phyloP scores from a whole-genome alignment of 1,284 basidiomycete genomes.

The Moesziomyces sp. region DNA sequence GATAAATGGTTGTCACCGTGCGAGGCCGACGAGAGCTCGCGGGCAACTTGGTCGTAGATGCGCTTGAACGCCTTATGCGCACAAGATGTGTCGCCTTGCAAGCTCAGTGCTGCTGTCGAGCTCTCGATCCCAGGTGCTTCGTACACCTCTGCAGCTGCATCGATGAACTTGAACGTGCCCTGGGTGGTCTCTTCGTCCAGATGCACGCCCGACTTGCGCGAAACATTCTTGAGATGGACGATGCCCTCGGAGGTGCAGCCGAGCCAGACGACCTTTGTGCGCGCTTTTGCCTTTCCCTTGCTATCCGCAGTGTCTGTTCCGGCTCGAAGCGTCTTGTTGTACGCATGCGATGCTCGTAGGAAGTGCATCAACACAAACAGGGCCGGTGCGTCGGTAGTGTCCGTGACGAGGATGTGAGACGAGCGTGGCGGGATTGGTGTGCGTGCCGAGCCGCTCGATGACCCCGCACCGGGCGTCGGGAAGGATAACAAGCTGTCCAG shows the following conservation, averaged over 20 bases:
- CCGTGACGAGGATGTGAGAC: conserved; percentile 48
- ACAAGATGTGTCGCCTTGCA: not conserved
- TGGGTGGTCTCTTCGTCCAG: conserved; percentile 30
- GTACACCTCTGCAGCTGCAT: conserved; percentile 12
- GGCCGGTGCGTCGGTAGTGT: conserved; percentile 51
- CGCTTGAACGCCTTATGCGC: conserved; percentile 4
- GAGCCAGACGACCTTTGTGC: conserved; percentile 49
- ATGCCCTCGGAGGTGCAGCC: conserved; percentile 40
- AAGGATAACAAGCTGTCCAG: conserved; percentile 44
- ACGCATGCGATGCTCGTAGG: conserved; percentile 26
- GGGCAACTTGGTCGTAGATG: conserved; percentile 11
- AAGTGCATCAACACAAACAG: conserved; percentile 48
- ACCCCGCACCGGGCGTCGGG: conserved; percentile 10
- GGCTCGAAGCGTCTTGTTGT: conserved; percentile 14
- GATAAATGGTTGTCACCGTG: not conserved
- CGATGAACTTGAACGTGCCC: conserved; percentile 33
- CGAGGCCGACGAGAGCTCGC: conserved; percentile 7
- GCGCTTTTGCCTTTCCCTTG: conserved; percentile 16
- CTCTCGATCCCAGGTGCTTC: not conserved
- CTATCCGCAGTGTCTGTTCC: not conserved
- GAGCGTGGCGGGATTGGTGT: conserved; percentile 45
- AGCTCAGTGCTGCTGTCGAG: not conserved
- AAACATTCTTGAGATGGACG: conserved; percentile 38
- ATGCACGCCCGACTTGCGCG: conserved; percentile 43
- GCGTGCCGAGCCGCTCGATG: conserved; percentile 13